These are phyloP conservation scores for Talaromyces rugulosus DNA, from an alignment of 2,329 filamentous ascomycete genomes.

Conservation along the genomic window DNA sequence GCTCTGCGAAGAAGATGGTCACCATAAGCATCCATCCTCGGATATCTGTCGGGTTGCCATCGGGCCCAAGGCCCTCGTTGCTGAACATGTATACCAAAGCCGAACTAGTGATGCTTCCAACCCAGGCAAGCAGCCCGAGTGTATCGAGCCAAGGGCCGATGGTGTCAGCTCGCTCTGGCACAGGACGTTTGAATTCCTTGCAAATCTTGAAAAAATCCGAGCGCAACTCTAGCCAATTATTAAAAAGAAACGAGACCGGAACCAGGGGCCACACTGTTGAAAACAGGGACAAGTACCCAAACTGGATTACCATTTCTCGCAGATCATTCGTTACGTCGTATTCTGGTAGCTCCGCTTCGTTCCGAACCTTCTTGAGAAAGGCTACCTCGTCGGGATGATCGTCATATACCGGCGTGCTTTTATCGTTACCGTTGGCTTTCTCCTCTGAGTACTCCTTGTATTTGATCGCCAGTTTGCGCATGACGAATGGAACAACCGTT, in stretches of 20 bases:
- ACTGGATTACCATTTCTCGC: conserved; percentile 89
- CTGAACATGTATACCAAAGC: conserved; percentile 88
- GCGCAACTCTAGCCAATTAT: conserved; percentile 94
- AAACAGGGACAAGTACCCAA: conserved; percentile 86
- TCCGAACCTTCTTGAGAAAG: conserved; percentile 77
- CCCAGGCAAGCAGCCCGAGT: conserved; percentile 85
- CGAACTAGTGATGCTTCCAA: conserved; percentile 83
- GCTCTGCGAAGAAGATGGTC: conserved; percentile 79
- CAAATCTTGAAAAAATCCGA: conserved; percentile 96
- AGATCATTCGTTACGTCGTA: conserved; percentile 92
- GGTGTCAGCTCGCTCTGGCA: conserved; percentile 83
- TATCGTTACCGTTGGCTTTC: conserved; percentile 19
- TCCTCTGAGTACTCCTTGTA: conserved; percentile 46
- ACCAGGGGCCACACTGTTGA: conserved; percentile 92
- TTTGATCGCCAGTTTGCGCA: conserved; percentile 73
- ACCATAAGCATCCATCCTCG: conserved; percentile 76
- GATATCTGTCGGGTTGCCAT: conserved; percentile 54
- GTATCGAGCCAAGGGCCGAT: conserved; percentile 94
- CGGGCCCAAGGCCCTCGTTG: conserved; percentile 52
- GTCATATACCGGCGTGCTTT: conserved; percentile 33
- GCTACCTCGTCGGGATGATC: conserved; percentile 74
- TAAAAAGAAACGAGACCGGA: conserved; percentile 81
- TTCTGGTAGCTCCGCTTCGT: conserved; percentile 76
- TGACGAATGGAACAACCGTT: conserved; percentile 77
- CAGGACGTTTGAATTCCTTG: conserved; percentile 80